A percentile compares a stretch with the other conserved stretches of the same genome.
Conservation (phyloP, 2,329 filamentous ascomycete species). For the Aspergillus puulaauensis region DNA sequence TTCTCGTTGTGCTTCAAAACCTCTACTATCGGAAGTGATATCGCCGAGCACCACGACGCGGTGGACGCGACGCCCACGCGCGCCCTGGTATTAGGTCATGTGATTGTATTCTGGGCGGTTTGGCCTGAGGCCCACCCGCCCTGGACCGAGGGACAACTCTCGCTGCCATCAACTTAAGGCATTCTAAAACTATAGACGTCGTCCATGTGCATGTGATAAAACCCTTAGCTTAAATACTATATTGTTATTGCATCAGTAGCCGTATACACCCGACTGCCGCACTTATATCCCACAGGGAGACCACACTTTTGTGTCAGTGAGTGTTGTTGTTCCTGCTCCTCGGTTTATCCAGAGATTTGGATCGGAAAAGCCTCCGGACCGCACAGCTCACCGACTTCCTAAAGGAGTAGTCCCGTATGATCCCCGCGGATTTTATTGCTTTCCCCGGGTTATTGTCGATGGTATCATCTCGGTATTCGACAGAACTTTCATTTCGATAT, state of each 20-base stretch:
- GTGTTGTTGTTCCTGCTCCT: background rate
- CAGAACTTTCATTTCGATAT: background rate
- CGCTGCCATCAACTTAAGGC: background rate
- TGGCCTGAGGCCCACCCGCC: no score
- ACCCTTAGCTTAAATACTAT: background rate
- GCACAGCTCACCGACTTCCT: constrained; percentile 32
- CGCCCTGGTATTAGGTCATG: background rate
- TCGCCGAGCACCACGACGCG: background rate
- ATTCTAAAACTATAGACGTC: background rate
- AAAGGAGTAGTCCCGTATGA: constrained; percentile 27
- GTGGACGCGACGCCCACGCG: constrained; percentile 19
- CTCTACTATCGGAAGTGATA: background rate
- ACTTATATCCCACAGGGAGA: background rate
- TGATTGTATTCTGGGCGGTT: background rate
- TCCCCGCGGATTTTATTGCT: constrained; percentile 26
- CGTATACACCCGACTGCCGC: background rate
- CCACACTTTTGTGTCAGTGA: background rate
- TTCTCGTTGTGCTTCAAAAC: background rate
- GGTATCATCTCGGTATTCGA: constrained; percentile 10
- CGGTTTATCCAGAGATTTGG: no score
- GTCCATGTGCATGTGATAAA: constrained; percentile 1
- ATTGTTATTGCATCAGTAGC: background rate
- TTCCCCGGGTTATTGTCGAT: constrained; percentile 20
- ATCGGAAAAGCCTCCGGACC: constrained; percentile 19
- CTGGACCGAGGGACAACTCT: background rate